A percentile compares a stretch with the other conserved stretches of the same genome.
Evolutionary conservation across 176 grass and related monocot genomes (phyloP).

Genomic region (Eragrostis nindensis): DNA sequence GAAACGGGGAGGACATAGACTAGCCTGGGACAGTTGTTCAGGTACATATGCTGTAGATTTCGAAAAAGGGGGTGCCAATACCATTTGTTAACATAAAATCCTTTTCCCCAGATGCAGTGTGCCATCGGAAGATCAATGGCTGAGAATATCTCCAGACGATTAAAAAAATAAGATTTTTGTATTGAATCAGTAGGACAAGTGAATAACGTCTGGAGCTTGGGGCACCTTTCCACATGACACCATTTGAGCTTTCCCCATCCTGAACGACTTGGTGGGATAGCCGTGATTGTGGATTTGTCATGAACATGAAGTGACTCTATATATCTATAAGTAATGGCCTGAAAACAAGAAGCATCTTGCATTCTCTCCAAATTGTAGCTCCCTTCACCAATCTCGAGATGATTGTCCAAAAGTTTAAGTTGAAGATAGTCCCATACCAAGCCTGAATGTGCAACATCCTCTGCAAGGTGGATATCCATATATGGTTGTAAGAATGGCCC

Average conservation of each 20-base stretch:
- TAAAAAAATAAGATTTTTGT: no score
- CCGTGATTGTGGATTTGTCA: not conserved
- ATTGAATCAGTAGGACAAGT: no score
- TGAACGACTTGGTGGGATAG: not conserved
- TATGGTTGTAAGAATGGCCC: not conserved
- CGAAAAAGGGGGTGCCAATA: no score
- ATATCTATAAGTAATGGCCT: fast-evolving
- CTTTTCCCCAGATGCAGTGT: not conserved
- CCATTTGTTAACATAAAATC: not conserved
- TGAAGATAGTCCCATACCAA: not conserved
- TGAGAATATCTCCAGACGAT: not conserved
- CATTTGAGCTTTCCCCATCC: fast-evolving
- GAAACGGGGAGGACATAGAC: constrained; percentile 6
- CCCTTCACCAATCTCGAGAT: not conserved
- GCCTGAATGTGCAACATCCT: not conserved
- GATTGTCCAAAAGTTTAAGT: not conserved
- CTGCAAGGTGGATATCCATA: not conserved
- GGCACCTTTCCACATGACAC: constrained; percentile 20
- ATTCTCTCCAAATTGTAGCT: not conserved
- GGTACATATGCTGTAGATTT: not conserved
- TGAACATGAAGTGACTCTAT: not conserved
- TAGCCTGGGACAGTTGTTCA: constrained; percentile 8
- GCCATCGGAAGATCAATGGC: not conserved
- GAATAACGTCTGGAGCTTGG: constrained; percentile 2
- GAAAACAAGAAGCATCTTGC: fast-evolving